Evolutionary conservation across 306 rosid genomes (phyloP).

Genomic region (Elaeagnus macrophylla): DNA sequence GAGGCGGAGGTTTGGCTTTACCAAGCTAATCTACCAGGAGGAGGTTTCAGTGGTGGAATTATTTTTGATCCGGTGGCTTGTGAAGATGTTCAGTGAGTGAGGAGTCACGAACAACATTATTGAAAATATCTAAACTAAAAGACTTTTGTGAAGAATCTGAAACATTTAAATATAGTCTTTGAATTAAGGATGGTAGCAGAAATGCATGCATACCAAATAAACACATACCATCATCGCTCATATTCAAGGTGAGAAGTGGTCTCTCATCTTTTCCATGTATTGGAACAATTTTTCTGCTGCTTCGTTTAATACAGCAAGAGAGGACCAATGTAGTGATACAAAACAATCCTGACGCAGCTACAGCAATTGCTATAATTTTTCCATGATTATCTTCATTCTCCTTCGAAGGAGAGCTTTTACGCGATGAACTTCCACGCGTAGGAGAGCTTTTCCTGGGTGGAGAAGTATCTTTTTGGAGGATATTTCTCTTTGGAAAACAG

Average conservation of each 20-base stretch:
- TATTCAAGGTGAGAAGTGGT: conserved; percentile 38
- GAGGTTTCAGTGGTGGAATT: conserved; percentile 28
- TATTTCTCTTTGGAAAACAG: conserved; percentile 13
- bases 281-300: conserved; percentile 19
- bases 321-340: conserved; percentile 22
- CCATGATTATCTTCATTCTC: not conserved
- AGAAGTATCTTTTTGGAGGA: conserved; percentile 36
- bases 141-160: conserved; percentile 58
- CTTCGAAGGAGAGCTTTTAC: conserved; percentile 13
- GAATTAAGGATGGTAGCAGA: conserved; percentile 5
- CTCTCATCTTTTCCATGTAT: conserved; percentile 33
- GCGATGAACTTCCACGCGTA: no score
- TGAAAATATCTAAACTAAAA: conserved; percentile 26
- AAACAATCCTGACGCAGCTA: conserved; percentile 21
- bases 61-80: conserved; percentile 23
- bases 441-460: no score
- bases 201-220: no score
- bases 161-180: conserved; percentile 13
- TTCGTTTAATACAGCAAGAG: conserved; percentile 30
- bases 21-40: conserved; percentile 41
- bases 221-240: conserved; percentile 40
- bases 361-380: conserved; percentile 12
- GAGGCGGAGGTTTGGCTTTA: no score
- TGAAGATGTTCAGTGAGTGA: conserved; percentile 23
- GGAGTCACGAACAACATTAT: conserved; percentile 20